Evolutionary conservation across 2,329 filamentous ascomycete species (phyloP), one percentile per base, ranked within the genome.

Genomic region (Cryphonectria radicalis): DNA sequence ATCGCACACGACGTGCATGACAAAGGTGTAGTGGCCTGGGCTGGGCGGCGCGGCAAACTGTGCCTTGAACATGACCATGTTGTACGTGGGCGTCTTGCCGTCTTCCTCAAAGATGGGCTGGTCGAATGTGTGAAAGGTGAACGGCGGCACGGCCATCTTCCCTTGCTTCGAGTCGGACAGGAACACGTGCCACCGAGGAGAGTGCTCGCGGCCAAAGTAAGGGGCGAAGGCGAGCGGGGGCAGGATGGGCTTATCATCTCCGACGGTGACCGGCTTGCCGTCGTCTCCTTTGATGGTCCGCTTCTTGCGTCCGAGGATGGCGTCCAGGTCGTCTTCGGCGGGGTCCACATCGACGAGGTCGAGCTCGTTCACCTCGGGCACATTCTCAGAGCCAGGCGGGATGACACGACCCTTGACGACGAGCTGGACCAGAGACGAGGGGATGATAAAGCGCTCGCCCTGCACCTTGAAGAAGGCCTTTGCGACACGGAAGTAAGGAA

Each of bases 391-490:
- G 63, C 95, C 95, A 4, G 96, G 95, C 7, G 96, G 96, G 64
- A 98, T 91, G 78, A 98, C 92, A 70, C 96, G 94, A 43, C 93
- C 94, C 85, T 99, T 99, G 79, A 99, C 90, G 67, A 99, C 94
- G 42, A 99, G 91, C 73, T 95, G 95, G 32, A 98, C 95, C 53
- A 99, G 88, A 70, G 94, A 97, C 71, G 92, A 93, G 8, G 96
- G 95, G 43, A 95, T 97, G 78, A 99, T 93, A 80, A 92, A 92
- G 75, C 92, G 93, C 83, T 99, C 97, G 79, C 96, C 96, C 67
- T 94, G 91, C 63, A 99, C 97, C 86, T 99, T 99, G 90, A 99
- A 99, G 83, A 97, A 99, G 10, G 94, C 93, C 83, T 94, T 97
- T 78, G 94, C 93, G 14, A 99, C 90, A 71, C 92, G 89, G 69